These are phyloP conservation scores for Boletus barrowsii DNA, from an alignment of 768 basidiomycete species.

Conservation along the genomic window DNA sequence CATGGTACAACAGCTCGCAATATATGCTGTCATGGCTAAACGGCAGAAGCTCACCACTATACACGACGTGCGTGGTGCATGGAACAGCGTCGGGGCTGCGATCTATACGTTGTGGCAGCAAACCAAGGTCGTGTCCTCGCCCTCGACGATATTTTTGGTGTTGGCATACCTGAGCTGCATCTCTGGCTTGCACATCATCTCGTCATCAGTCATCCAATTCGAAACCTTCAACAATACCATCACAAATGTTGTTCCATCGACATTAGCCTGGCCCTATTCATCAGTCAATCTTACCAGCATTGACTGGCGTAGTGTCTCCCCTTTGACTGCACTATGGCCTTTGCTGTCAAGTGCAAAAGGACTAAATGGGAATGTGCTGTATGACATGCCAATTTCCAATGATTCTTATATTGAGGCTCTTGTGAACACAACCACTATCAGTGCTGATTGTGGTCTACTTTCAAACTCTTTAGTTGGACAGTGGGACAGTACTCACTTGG, in stretches of 20 bases:
- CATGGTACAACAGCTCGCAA: constrained; percentile 11
- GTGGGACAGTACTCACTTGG: neutral
- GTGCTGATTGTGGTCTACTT: constrained; percentile 14
- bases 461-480: constrained; percentile 1
- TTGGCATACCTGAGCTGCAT: constrained; percentile 18
- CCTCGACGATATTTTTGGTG: neutral
- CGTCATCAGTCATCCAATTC: constrained; percentile 20
- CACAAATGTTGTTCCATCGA: neutral
- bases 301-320: neutral
- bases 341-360: constrained; percentile 1
- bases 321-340: neutral
- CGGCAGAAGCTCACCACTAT: constrained; percentile 15
- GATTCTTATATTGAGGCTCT: constrained; percentile 1
- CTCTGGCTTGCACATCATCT: constrained; percentile 21
- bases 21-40: constrained; percentile 2
- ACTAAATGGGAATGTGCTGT: constrained; percentile 12
- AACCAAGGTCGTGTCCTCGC: constrained; percentile 10
- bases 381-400: constrained; percentile 12
- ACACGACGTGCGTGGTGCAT: constrained; percentile 19
- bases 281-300: neutral
- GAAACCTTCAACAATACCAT: constrained; percentile 10
- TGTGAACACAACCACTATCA: constrained; percentile 18
- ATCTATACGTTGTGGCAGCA: constrained; percentile 18
- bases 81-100: constrained; percentile 25
- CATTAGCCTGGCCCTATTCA: neutral